Conservation (phyloP, 2,329 filamentous ascomycete species). For the Fusarium sp. region DNA sequence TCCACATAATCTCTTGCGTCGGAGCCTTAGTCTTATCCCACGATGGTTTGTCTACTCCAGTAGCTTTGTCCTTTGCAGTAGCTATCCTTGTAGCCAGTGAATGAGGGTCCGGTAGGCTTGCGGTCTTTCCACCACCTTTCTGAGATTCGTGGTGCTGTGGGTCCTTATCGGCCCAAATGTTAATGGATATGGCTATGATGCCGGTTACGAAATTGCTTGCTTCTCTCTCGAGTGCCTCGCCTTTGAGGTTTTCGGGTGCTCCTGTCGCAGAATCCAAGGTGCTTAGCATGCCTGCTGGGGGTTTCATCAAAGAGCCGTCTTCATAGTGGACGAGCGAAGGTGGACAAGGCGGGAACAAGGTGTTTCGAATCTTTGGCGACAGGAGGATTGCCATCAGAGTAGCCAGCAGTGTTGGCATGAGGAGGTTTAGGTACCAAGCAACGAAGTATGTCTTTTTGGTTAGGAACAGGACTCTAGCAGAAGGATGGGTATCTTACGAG, state of each 20-base stretch:
- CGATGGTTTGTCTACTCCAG: constrained; percentile 59
- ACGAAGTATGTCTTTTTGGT: constrained; percentile 61
- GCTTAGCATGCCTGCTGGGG: constrained; percentile 79
- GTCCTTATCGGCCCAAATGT: constrained; percentile 80
- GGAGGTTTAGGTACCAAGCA: constrained; percentile 78
- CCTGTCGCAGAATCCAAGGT: constrained; percentile 82
- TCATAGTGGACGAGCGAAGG: constrained; percentile 77
- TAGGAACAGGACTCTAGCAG: constrained; percentile 58
- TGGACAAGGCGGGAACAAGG: constrained; percentile 82
- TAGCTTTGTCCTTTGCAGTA: constrained; percentile 56
- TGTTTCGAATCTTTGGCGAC: constrained; percentile 70
- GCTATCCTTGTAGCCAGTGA: constrained; percentile 62
- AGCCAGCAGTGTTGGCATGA: constrained; percentile 71
- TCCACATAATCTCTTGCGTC: constrained; percentile 82
- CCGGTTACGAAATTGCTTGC: constrained; percentile 82
- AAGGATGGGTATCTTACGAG: background rate
- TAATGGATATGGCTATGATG: constrained; percentile 70
- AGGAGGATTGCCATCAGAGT: constrained; percentile 74
- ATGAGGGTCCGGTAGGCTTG: background rate
- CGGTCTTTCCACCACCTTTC: constrained; percentile 61
- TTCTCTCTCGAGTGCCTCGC: constrained; percentile 84
- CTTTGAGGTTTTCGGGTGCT: constrained; percentile 83
- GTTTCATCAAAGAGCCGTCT: constrained; percentile 80
- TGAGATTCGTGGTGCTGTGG: constrained; percentile 67
- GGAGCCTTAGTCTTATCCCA: constrained; percentile 84